A percentile compares a stretch with the other conserved stretches of the same genome.
Evolutionary conservation across 164 flowering plant genomes (phyloP).

Genomic region (Taxillus chinensis): DNA sequence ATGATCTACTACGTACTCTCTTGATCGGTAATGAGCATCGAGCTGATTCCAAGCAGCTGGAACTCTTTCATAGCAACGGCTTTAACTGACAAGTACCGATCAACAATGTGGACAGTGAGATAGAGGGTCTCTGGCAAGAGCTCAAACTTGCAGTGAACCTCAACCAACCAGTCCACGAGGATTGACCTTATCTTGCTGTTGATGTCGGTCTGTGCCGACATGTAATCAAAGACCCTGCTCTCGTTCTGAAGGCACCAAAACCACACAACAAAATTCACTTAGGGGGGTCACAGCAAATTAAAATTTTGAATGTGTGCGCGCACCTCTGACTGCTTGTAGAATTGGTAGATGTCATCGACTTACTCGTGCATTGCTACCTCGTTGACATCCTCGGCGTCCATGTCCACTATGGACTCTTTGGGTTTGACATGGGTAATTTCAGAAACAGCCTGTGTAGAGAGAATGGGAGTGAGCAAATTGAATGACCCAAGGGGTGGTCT

Average conservation of each 20-base stretch:
- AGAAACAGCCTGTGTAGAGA: slow-evolving; percentile 22
- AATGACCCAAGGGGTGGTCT: too few relatives aligned
- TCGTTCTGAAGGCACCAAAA: slow-evolving; percentile 18
- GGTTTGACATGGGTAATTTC: slow-evolving; percentile 16
- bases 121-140: slow-evolving; percentile 46
- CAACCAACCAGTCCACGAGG: slow-evolving; percentile 43
- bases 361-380: slow-evolving; percentile 42
- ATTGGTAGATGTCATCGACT: slow-evolving; percentile 43
- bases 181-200: slow-evolving; percentile 35
- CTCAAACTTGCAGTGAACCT: slow-evolving; percentile 39
- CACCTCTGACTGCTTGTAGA: slow-evolving; percentile 38
- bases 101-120: slow-evolving; percentile 35
- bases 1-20: too few relatives aligned
- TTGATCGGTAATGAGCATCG: slow-evolving; percentile 10
- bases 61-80: slow-evolving; percentile 26
- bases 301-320: background rate
- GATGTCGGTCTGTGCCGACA: slow-evolving; percentile 26
- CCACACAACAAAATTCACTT: background rate
- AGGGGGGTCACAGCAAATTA: background rate
- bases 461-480: too few relatives aligned
- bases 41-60: slow-evolving; percentile 37
- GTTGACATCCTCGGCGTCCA: slow-evolving; percentile 33
- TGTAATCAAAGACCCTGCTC: slow-evolving; percentile 19
- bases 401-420: slow-evolving; percentile 14
- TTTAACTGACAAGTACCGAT: slow-evolving; percentile 31